Base-by-base conservation (phyloP, 202 grass and related monocot species). In the Eragrostis tef region DNA sequence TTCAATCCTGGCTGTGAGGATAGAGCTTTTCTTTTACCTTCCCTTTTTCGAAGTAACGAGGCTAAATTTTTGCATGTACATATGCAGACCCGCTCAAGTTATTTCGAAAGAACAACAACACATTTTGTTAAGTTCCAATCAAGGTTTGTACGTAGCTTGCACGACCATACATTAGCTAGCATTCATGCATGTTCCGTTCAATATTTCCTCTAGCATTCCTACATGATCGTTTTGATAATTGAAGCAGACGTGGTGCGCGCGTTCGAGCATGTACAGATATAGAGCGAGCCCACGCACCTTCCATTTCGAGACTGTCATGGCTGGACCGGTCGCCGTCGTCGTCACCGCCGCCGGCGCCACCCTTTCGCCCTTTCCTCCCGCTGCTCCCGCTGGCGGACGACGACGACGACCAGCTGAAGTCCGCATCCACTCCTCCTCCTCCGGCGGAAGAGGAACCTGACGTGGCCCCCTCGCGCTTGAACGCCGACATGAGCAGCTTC, bases 401-500 rank as follows among this genome's bases (percentile, higher is more conserved):
- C 31, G 74, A 78, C 0, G 66, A 67, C 2, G 75, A 82, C 13
- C 69, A 14, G 68, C 69, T 82, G 19, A 64, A 47, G 69, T 73
- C 58, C 7, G 22, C 51, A 10, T 20, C 64, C 52, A 21, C 66
- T 3, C 67, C 21, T 16, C 67, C 21, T 16, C 20, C 0, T 20
- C 19, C 11, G 42, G 45, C 4, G 61, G 59, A 49, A 31, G 34
- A 0, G 46, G 48, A 21, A 2, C 3, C 4, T 4, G 59, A 45
- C 12, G 61, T 21, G 1, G 47, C 27, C 26, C 79, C 54, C 3
- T 22, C 56, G 54, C 74, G 83, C 66, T 72, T 85, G 74, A 85
- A 85, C 42, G 83, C 83, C 66, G 83, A 78, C 45, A 72, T 79
- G 73, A 85, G 29, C 2, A 85, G 66, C 74, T 85, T 85, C 61